Evolutionary conservation across 495 filamentous ascomycete species (phyloP).

Genomic region (Podospora pseudopauciseta): DNA sequence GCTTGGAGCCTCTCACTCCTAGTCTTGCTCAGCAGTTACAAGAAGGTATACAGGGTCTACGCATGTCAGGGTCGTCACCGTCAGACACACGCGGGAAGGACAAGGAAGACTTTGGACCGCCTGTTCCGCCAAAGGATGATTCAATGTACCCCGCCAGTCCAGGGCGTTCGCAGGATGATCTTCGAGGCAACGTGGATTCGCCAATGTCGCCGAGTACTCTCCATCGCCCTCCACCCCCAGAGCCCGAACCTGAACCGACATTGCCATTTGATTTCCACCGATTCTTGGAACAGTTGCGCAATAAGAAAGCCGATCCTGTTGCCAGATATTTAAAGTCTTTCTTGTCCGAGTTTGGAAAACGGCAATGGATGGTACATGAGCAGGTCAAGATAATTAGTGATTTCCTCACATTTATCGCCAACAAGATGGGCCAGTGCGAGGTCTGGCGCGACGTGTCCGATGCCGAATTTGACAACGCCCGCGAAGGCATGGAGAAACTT

Average conservation of each 20-base stretch:
- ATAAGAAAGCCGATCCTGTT: constrained; percentile 93
- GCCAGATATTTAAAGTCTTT: constrained; percentile 95
- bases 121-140: constrained; percentile 51
- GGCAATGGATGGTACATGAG: constrained; percentile 99
- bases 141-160: constrained; percentile 32
- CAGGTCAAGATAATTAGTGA: constrained; percentile 98
- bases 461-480: constrained; percentile 95
- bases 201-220: constrained; percentile 52
- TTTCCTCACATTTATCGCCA: constrained; percentile 95
- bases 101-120: constrained; percentile 46
- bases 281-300: constrained; percentile 90
- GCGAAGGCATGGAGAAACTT: constrained; percentile 99
- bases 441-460: constrained; percentile 96
- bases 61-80: constrained; percentile 39
- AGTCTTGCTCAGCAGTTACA: constrained; percentile 39
- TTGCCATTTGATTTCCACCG: constrained; percentile 97
- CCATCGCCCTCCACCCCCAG: constrained; percentile 71
- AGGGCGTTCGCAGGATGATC: constrained; percentile 36
- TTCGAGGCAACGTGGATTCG: constrained; percentile 31
- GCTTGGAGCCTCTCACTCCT: constrained; percentile 65
- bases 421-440: constrained; percentile 98
- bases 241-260: constrained; percentile 83
- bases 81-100: constrained; percentile 36
- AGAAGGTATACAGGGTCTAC: constrained; percentile 46
- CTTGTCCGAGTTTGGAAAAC: constrained; percentile 89